These are phyloP conservation scores for Lichtheimia hyalospora DNA, from an alignment of 371 early-diverging fungal species.

Conservation along the genomic window DNA sequence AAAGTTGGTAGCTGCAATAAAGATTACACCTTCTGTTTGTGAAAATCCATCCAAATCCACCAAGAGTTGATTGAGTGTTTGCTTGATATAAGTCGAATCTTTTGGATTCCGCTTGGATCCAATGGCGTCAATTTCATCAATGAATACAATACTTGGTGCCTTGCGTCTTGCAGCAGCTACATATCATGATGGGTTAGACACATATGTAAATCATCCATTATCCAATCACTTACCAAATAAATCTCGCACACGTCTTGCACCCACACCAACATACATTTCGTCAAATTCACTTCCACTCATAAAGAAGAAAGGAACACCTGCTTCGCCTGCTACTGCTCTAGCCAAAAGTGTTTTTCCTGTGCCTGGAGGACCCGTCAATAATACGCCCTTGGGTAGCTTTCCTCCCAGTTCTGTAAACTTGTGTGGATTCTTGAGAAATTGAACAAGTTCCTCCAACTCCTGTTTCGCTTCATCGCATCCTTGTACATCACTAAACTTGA, in stretches of 20 bases:
- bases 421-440: conserved; percentile 87
- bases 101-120: conserved; percentile 91
- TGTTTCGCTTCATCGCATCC: conserved; percentile 97
- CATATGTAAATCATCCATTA: neutral
- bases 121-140: conserved; percentile 98
- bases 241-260: conserved; percentile 76
- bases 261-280: conserved; percentile 98
- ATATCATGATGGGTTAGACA: neutral
- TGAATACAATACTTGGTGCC: conserved; percentile 98
- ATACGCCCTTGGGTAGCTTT: conserved; percentile 89
- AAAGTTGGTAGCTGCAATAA: conserved; percentile 98
- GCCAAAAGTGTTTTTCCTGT: conserved; percentile 94
- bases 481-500: conserved; percentile 89
- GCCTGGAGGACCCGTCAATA: conserved; percentile 98
- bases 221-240: conserved; percentile 53
- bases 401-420: conserved; percentile 88
- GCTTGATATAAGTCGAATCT: conserved; percentile 88
- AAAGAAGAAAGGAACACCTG: conserved; percentile 93
- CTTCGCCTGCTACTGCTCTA: conserved; percentile 86
- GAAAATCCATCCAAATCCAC: conserved; percentile 95
- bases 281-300: conserved; percentile 96
- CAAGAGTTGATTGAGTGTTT: conserved; percentile 92
- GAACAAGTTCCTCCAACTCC: conserved; percentile 92
- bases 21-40: conserved; percentile 87
- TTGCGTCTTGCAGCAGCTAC: conserved; percentile 79